Conservation (phyloP, 2,329 filamentous ascomycete genomes). For the Fusarium chlamydosporum region DNA sequence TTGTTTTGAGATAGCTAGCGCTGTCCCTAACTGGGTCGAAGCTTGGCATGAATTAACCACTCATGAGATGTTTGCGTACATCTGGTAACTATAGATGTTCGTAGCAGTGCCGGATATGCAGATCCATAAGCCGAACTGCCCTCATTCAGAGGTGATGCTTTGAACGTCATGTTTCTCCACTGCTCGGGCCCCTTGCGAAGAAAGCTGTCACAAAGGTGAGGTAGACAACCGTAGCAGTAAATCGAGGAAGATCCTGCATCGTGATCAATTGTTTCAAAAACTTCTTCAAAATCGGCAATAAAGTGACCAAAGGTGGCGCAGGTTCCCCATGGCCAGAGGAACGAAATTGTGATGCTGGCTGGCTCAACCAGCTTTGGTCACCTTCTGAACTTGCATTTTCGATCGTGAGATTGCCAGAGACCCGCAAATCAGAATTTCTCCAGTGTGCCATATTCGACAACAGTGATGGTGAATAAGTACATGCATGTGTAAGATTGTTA, state of each 20-base stretch:
- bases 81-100: background rate
- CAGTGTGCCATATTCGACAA: constrained; percentile 3
- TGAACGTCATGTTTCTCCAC: background rate
- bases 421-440: constrained; percentile 7
- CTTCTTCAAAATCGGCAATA: too few species aligned
- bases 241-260: background rate
- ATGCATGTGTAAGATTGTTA: constrained; percentile 19
- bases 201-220: background rate
- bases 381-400: constrained; percentile 5
- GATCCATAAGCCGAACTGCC: background rate
- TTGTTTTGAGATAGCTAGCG: constrained; percentile 27
- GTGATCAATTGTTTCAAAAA: background rate
- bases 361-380: constrained; percentile 2
- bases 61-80: constrained; percentile 2
- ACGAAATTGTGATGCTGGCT: constrained; percentile 3
- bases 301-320: constrained; percentile 2
- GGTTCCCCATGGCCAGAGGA: background rate
- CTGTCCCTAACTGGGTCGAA: constrained; percentile 2
- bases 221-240: background rate
- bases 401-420: constrained; percentile 8
- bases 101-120: background rate
- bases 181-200: background rate
- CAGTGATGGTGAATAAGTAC: constrained; percentile 1
- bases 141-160: background rate
- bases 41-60: constrained; percentile 15